A percentile compares a stretch with the other conserved stretches of the same genome.
These are phyloP conservation scores for Fragaria nilgerrensis DNA, from an alignment of 306 rosid species.

Conservation along the genomic window DNA sequence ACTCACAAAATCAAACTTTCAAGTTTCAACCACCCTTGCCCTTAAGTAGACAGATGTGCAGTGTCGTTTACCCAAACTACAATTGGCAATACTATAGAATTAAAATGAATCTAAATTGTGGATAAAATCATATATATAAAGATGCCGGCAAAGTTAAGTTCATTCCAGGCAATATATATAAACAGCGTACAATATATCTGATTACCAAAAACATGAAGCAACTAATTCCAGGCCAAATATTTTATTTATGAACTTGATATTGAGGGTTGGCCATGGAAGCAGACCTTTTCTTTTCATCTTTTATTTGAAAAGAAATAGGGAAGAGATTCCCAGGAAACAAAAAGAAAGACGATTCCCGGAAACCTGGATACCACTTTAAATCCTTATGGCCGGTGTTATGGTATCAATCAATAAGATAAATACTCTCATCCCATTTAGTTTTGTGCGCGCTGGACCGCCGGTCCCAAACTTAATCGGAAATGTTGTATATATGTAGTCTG, in stretches of 20 bases:
- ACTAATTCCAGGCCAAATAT: neutral
- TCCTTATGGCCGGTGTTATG: neutral
- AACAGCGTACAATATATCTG: neutral
- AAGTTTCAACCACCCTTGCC: neutral
- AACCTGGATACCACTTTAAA: slow-evolving; percentile 19
- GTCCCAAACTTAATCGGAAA: neutral
- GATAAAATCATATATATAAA: neutral
- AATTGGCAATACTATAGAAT: neutral
- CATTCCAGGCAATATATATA: neutral
- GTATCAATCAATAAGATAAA: neutral
- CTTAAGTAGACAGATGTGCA: neutral
- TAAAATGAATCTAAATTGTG: neutral
- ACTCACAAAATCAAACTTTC: neutral
- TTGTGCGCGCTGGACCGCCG: neutral
- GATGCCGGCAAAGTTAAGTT: neutral
- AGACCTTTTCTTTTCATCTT: slow-evolving; percentile 4
- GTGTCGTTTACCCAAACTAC: neutral
- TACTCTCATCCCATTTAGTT: neutral
- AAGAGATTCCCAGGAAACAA: neutral
- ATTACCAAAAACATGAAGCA: neutral
- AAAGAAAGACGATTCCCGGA: slow-evolving; percentile 24
- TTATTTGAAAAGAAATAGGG: neutral
- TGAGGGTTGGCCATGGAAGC: neutral
- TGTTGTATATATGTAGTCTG: neutral
- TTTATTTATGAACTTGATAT: neutral